These are phyloP conservation scores for Russula lepida DNA, from an alignment of 768 basidiomycete genomes.

Conservation along the genomic window DNA sequence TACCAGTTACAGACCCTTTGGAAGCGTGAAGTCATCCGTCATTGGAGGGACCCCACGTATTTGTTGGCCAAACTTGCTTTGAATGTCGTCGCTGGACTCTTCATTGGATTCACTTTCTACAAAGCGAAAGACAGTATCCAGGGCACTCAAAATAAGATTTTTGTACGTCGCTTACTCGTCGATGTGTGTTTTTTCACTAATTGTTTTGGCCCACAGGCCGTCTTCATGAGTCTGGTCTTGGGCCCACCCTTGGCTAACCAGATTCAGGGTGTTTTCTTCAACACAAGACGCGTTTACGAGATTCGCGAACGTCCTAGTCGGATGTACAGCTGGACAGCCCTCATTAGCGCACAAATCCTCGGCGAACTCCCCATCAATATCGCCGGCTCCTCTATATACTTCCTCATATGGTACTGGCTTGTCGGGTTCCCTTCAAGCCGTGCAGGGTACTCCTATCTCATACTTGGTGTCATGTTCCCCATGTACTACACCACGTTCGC, in stretches of 20 bases:
- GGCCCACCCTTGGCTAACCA: slow-evolving; percentile 34
- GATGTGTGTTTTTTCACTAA: neutral
- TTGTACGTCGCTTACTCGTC: slow-evolving; percentile 25
- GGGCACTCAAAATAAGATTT: slow-evolving; percentile 37
- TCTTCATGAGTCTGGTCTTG: slow-evolving; percentile 31
- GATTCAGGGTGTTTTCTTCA: slow-evolving; percentile 36
- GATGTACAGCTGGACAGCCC: slow-evolving; percentile 37
- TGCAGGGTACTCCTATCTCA: slow-evolving; percentile 35
- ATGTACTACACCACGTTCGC: slow-evolving; percentile 39
- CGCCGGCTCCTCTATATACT: slow-evolving; percentile 33
- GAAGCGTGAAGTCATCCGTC: slow-evolving; percentile 26
- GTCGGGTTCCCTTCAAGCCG: slow-evolving; percentile 34
- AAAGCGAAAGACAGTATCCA: slow-evolving; percentile 30
- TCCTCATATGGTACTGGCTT: slow-evolving; percentile 43
- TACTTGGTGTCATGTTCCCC: slow-evolving; percentile 33
- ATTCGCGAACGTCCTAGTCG: slow-evolving; percentile 35
- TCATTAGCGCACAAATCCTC: slow-evolving; percentile 30
- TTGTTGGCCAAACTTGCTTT: slow-evolving; percentile 33
- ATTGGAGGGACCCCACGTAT: slow-evolving; percentile 37
- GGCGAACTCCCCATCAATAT: slow-evolving; percentile 41
- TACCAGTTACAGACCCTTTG: slow-evolving; percentile 30
- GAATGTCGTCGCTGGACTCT: slow-evolving; percentile 29
- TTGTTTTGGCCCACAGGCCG: slow-evolving; percentile 22
- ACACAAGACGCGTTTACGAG: slow-evolving; percentile 32
- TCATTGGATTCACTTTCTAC: slow-evolving; percentile 40